Base-by-base conservation (phyloP, 2,329 filamentous ascomycete genomes). In the Sclerotinia minor region DNA sequence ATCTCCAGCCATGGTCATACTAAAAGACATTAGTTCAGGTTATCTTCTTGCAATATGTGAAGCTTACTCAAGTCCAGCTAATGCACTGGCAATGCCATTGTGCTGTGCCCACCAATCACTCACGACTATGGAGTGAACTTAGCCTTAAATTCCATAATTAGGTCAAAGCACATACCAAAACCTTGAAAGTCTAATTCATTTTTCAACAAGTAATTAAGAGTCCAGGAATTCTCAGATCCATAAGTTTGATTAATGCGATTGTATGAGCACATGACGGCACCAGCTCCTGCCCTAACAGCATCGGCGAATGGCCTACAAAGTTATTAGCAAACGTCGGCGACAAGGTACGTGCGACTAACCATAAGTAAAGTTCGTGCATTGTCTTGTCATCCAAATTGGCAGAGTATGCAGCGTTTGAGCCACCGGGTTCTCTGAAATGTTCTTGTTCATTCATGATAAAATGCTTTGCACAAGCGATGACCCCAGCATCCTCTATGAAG, bases 1-100 rank as follows among this genome's bases (percentile, higher is more conserved):
- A 76, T 97, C 94, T 66, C 92, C 92, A 1, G 91, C 90, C 92
- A 95, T 95, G 26, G 85, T 85, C 90, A 95, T 93, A 77, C 96
- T 64, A 11, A 17, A 21, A 17, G 1, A 11, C 0, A 0, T 68
- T 17, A 61, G 53, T 24, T n/a, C 13, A 9, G 7, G 0, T 38
- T 44, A 21, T 11, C 9, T 7, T 26, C 3, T 7, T 4, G 15
- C 8, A 32, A 38, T 2, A 4, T 26, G 13, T 13, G 3, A 49
- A 52, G 15, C 54, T 67, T 66, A 68, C 67, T 66, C 92, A 17
- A 96, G 81, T 54, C 92, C 92, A n/a, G 91, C 90, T 38, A 88
- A 81, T 2, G 91, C 89, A 50, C 84, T 85, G 32, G 87, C 82
- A 11, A 86, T 87, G 69, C 89, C 90, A 3, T 86, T 82, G 73